Conservation (phyloP, 805 yeast genomes). For the Kodamaea kakaduensis region DNA sequence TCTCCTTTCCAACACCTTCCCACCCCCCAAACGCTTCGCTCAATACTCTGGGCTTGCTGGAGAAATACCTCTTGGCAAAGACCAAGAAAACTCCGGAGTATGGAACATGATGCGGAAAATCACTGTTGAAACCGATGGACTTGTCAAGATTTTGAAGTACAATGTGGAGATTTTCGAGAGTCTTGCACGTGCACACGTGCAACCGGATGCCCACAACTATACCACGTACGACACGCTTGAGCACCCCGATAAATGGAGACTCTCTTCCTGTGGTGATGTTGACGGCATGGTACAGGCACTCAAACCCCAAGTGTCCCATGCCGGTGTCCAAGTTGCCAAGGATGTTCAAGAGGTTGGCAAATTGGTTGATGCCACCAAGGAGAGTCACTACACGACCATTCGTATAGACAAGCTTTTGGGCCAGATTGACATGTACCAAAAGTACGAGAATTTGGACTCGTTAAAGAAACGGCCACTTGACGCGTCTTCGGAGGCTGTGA, state of each 20-base stretch:
- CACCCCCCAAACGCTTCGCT: conserved; percentile 5
- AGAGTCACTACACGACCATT: conserved; percentile 15
- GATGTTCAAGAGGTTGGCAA: conserved; percentile 8
- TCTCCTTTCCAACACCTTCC: neutral
- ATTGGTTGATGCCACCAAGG: conserved; percentile 14
- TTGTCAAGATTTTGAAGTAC: conserved; percentile 18
- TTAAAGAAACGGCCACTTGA: conserved; percentile 28
- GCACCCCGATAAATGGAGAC: conserved; percentile 13
- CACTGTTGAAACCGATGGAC: conserved; percentile 23
- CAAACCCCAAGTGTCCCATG: conserved; percentile 1
- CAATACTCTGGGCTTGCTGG: conserved; percentile 17
- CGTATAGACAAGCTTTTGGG: conserved; percentile 25
- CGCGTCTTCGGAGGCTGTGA: conserved; percentile 23
- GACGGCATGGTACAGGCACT: neutral
- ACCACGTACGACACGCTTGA: conserved; percentile 8
- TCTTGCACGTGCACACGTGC: conserved; percentile 5
- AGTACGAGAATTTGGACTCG: conserved; percentile 11
- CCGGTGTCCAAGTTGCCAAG: conserved; percentile 3
- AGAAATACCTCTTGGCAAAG: neutral
- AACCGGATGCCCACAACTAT: conserved; percentile 1
- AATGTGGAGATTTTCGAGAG: conserved; percentile 14
- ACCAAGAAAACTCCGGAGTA: neutral
- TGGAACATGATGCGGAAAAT: conserved; percentile 14
- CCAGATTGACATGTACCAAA: conserved; percentile 20
- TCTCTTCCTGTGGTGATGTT: conserved; percentile 16